Conservation (phyloP, 352 stramenopile species). For the Pythium grandisporangium region DNA sequence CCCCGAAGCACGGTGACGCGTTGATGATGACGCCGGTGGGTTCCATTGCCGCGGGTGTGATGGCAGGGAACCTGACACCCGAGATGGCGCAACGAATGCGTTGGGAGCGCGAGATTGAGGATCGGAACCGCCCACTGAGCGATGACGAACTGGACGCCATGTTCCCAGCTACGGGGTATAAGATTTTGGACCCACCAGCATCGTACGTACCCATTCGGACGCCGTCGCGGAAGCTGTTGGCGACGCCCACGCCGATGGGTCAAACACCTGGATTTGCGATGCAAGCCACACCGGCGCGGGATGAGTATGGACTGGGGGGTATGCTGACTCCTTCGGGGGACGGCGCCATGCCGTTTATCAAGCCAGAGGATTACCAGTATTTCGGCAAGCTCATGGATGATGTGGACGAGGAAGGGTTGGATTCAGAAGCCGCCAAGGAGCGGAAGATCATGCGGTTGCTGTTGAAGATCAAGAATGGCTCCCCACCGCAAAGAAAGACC, state of each 20-base stretch:
- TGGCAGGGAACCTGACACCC: conserved; percentile 71
- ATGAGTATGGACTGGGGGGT: conserved; percentile 65
- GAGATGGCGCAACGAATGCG: conserved; percentile 90
- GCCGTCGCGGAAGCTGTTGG: conserved; percentile 91
- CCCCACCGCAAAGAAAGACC: conserved; percentile 95
- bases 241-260: conserved; percentile 93
- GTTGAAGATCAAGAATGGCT: conserved; percentile 99
- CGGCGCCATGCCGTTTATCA: conserved; percentile 95
- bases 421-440: conserved; percentile 93
- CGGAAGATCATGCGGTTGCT: conserved; percentile 97
- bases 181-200: conserved; percentile 92
- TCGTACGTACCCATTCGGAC: conserved; percentile 95
- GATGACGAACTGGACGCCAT: conserved; percentile 97
- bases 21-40: conserved; percentile 75
- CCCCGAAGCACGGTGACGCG: conserved; percentile 33
- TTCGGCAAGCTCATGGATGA: conserved; percentile 95
- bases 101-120: conserved; percentile 96
- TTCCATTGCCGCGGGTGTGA: conserved; percentile 38
- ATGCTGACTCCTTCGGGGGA: conserved; percentile 60
- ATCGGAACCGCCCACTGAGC: conserved; percentile 92
- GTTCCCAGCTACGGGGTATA: conserved; percentile 93
- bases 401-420: conserved; percentile 76
- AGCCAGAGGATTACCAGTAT: conserved; percentile 98
- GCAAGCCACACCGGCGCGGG: conserved; percentile 62
- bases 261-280: conserved; percentile 89